Conservation (phyloP, 805 yeast species). For the Teunomyces lycoperdinae region DNA sequence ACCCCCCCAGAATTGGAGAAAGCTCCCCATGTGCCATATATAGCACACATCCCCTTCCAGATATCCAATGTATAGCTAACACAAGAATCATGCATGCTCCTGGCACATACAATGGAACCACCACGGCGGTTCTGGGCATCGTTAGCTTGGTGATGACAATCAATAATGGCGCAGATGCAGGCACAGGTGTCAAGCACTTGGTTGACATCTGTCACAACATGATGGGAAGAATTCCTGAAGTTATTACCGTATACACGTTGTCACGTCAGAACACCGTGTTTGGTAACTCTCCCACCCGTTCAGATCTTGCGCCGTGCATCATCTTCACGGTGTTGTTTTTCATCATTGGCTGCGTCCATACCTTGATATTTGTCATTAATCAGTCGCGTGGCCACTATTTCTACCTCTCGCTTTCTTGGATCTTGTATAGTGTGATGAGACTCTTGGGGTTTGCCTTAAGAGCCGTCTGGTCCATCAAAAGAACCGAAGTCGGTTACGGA, state of each 20-base stretch:
- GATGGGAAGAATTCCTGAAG: slow-evolving; percentile 6
- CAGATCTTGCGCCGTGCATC: slow-evolving; percentile 13
- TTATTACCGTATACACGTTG: slow-evolving; percentile 4
- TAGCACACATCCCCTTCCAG: background rate
- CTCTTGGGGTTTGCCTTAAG: slow-evolving; percentile 12
- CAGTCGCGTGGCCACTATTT: slow-evolving; percentile 14
- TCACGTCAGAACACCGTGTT: slow-evolving; percentile 10
- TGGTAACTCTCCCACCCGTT: slow-evolving; percentile 12
- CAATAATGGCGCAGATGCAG: slow-evolving; percentile 46
- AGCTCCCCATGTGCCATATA: background rate
- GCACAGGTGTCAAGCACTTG: slow-evolving; percentile 42
- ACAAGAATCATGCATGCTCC: background rate
- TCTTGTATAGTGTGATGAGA: slow-evolving; percentile 9
- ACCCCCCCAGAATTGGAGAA: too few species aligned
- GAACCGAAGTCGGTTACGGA: slow-evolving; percentile 8
- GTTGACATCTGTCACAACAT: slow-evolving; percentile 3
- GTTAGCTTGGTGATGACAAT: slow-evolving; percentile 12
- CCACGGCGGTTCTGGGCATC: slow-evolving; percentile 11
- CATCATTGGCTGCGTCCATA: slow-evolving; percentile 9
- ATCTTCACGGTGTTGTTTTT: slow-evolving; percentile 10
- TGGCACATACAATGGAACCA: slow-evolving; percentile 1
- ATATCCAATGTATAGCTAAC: background rate
- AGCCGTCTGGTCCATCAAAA: slow-evolving; percentile 9
- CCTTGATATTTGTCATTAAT: slow-evolving; percentile 10
- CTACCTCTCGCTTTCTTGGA: slow-evolving; percentile 12